Percentiles rank a stretch among this genome's conserved stretches.
Evolutionary conservation across 257 asterid genomes (phyloP).

Genomic region (Osmanthus fragrans): DNA sequence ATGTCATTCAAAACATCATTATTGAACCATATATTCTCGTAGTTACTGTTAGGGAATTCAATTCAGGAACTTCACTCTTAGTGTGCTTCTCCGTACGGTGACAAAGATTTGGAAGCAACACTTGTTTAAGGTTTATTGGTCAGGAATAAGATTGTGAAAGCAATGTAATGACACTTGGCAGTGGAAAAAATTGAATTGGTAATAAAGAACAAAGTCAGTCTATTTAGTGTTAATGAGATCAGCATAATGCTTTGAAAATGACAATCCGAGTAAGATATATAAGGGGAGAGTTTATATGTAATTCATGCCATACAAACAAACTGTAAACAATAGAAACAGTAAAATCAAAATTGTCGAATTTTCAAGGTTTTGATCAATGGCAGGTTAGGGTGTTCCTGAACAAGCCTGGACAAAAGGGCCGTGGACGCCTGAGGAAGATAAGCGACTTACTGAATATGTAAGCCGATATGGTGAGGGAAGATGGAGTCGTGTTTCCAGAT

Average conservation of each 20-base stretch:
- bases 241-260: neutral
- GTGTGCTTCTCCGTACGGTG: neutral
- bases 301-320: neutral
- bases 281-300: neutral
- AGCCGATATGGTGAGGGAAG: conserved; percentile 49
- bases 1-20: neutral
- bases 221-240: neutral
- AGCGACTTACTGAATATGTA: conserved; percentile 39
- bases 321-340: neutral
- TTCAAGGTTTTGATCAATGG: conserved; percentile 18
- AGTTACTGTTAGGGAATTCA: neutral
- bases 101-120: neutral
- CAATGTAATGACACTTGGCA: neutral
- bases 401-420: conserved; percentile 47
- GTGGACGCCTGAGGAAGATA: conserved; percentile 58
- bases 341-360: neutral
- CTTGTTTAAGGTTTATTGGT: neutral
- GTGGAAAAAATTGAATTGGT: neutral
- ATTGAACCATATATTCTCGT: neutral
- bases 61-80: neutral
- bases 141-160: neutral
- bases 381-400: conserved; percentile 12
- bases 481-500: conserved; percentile 53
- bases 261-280: neutral
- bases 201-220: neutral